Evolutionary conservation across 106 monocot genomes (phyloP).

Genomic region (Cymbidium sinense): DNA sequence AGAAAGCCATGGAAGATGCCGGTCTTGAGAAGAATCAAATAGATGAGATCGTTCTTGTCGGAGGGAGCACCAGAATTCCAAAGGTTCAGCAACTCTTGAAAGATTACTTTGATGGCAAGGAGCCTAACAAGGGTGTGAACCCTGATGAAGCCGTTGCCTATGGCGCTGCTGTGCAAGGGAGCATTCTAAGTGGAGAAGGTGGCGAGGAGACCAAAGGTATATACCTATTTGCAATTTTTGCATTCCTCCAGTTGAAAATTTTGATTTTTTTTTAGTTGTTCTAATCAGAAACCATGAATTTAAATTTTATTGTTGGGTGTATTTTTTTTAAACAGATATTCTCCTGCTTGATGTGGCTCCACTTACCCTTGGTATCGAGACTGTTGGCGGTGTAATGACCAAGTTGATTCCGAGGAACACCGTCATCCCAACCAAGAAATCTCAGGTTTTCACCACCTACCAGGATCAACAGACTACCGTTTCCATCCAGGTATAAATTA

Average conservation of each 20-base stretch:
- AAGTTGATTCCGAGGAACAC: conserved; percentile 31
- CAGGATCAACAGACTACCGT: conserved; percentile 32
- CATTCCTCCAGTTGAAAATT: not conserved
- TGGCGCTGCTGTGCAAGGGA: conserved; percentile 29
- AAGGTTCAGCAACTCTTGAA: conserved; percentile 38
- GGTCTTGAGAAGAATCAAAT: conserved; percentile 31
- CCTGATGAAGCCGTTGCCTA: conserved; percentile 31
- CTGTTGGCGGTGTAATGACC: conserved; percentile 32
- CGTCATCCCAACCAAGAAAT: conserved; percentile 33
- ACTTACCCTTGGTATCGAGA: conserved; percentile 25
- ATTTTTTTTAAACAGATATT: conserved; percentile 17
- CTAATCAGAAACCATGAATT: not conserved
- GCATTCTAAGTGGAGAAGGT: conserved; percentile 35
- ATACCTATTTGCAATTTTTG: not conserved
- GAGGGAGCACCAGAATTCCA: conserved; percentile 32
- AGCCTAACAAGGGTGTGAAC: conserved; percentile 32
- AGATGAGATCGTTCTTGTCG: conserved; percentile 33
- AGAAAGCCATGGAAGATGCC: conserved; percentile 31
- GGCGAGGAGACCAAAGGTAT: conserved; percentile 34
- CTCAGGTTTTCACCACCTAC: conserved; percentile 30
- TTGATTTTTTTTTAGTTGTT: not conserved
- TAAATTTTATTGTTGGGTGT: not conserved
- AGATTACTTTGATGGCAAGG: conserved; percentile 33
- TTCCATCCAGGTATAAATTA: conserved; percentile 23
- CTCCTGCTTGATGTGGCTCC: conserved; percentile 31